Base-by-base conservation (phyloP, 78 protist genomes). In the Cavenderia fasciculata region DNA sequence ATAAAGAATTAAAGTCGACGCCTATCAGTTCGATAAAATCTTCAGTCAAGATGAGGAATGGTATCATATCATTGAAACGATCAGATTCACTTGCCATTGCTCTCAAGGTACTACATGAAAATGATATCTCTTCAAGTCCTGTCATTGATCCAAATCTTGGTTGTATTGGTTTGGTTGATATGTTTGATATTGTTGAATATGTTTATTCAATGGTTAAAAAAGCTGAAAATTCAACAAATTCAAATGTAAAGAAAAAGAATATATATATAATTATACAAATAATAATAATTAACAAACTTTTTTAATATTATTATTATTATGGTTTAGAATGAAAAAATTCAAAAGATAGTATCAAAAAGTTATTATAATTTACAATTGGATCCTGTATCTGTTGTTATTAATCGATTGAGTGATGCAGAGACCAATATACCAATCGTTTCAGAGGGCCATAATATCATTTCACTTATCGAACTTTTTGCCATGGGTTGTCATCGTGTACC, bases 401-500 rank as follows among this genome's bases (percentile, higher is more conserved):
- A 63, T 21, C 33, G 38, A 21, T 63, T 47, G 19, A 8, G 38
- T 40, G 72, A 63, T 63, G 72, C 38, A 3, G 72, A 63, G 8
- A 63, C 72, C 18, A 14, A 38, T n/a, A 4, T 7, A 19, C 72
- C 72, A 36, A 47, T 63, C 21, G 72, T 63, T 7, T 38, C 72
- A 33, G 72, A 63, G 8, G 38, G 33, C 38, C 51, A 63, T 21
- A 63, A 40, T 63, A 47, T 63, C 6, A n/a, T 40, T 8, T 38
- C 33, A n/a, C 72, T 63, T 29, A 63, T 63, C 18, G 51, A 63
- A 27, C 38, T 63, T 43, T 63, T 63, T 38, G 72, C 72, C 14
- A 63, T 63, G 43, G 72, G 72, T 63, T 63, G 72, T 38, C 72
- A 63, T 40, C 14, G 72, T n/a, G 72, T 63, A 27, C 72, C 72